A percentile compares a stretch with the other conserved stretches of the same genome.
Evolutionary conservation across 805 yeast genomes (phyloP).

Genomic region (Yamadazyma olivae): DNA sequence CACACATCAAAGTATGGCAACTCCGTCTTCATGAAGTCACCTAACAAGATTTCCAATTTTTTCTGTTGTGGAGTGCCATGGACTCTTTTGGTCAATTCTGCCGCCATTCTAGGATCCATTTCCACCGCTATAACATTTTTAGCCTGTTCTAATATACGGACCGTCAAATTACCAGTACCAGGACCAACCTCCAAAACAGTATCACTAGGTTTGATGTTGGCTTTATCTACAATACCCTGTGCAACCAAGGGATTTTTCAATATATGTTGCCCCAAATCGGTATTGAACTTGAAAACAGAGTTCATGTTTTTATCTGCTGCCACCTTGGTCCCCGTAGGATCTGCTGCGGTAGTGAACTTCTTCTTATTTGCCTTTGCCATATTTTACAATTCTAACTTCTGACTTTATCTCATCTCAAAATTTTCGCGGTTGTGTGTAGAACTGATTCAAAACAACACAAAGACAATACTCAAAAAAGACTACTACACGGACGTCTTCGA

Average conservation of each 20-base stretch:
- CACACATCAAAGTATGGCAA: slow-evolving; percentile 94
- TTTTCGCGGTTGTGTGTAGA: slow-evolving; percentile 4
- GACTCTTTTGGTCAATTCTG: slow-evolving; percentile 94
- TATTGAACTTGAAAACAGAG: slow-evolving; percentile 93
- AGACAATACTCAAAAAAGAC: background rate
- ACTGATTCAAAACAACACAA: slow-evolving; percentile 6
- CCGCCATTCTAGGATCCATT: slow-evolving; percentile 99
- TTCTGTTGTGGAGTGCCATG: slow-evolving; percentile 95
- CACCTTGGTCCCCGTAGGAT: slow-evolving; percentile 54
- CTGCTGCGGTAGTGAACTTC: slow-evolving; percentile 48
- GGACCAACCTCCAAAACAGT: slow-evolving; percentile 96
- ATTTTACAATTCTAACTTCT: background rate
- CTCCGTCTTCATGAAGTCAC: slow-evolving; percentile 95
- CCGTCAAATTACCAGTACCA: slow-evolving; percentile 97
- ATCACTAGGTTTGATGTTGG: slow-evolving; percentile 88
- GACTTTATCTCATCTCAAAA: slow-evolving; percentile 4
- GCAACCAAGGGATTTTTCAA: slow-evolving; percentile 95
- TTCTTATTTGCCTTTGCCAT: slow-evolving; percentile 69
- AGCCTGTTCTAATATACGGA: slow-evolving; percentile 87
- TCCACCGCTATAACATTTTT: slow-evolving; percentile 94
- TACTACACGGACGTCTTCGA: too few species aligned
- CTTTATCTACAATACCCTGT: slow-evolving; percentile 97
- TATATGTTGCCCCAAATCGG: slow-evolving; percentile 95
- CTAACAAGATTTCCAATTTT: slow-evolving; percentile 85
- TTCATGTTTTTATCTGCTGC: slow-evolving; percentile 68